Conservation (phyloP, 495 filamentous ascomycete genomes). For the Daldinia vernicosa region DNA sequence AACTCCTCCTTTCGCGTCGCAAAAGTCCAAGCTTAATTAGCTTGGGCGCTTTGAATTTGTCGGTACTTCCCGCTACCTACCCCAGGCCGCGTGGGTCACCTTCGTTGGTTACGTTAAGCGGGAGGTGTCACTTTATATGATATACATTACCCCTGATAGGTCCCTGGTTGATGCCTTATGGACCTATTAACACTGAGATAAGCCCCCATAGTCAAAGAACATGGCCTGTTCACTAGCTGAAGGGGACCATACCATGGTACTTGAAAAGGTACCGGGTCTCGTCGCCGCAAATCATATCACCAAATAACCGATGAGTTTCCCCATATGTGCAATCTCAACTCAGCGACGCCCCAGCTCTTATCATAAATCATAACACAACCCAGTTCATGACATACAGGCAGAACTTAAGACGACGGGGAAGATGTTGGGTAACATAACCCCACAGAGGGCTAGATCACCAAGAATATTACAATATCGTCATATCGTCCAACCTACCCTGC, state of each 20-base stretch:
- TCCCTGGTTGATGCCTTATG: conserved; percentile 21
- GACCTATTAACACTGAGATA: conserved; percentile 21
- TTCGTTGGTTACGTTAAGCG: conserved; percentile 18
- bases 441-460: conserved; percentile 9
- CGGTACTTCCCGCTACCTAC: conserved; percentile 32
- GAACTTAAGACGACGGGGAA: background rate
- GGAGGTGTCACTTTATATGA: conserved; percentile 31
- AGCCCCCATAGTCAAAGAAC: conserved; percentile 19
- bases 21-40: conserved; percentile 28
- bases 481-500: conserved; percentile 9
- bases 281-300: conserved; percentile 23
- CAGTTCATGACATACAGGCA: conserved; percentile 25
- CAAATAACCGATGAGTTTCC: conserved; percentile 15
- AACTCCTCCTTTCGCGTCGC: conserved; percentile 25
- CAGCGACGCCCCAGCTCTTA: conserved; percentile 7
- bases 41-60: conserved; percentile 10
- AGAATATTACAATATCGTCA: conserved; percentile 14
- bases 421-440: conserved; percentile 22
- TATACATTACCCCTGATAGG: conserved; percentile 23
- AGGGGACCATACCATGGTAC: conserved; percentile 24
- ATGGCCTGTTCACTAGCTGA: conserved; percentile 20
- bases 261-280: conserved; percentile 13
- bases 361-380: conserved; percentile 19
- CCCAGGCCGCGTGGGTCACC: conserved; percentile 28
- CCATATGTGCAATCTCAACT: conserved; percentile 30